Conservation (phyloP, 768 basidiomycete genomes). For the Agaricus sinodeliciosus region DNA sequence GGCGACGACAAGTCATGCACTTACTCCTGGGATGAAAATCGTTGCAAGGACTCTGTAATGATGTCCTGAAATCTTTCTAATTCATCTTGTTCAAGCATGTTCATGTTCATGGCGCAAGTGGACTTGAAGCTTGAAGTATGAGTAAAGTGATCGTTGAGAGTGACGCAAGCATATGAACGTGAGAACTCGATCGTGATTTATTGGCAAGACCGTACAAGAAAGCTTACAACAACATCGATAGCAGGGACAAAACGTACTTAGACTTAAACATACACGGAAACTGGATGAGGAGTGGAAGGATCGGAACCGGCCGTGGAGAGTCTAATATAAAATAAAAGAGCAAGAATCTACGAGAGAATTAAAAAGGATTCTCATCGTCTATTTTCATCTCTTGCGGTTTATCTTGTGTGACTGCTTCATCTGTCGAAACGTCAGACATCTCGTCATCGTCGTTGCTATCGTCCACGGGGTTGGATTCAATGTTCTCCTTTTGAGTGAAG, state of each 20-base stretch:
- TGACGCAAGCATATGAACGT: slow-evolving; percentile 15
- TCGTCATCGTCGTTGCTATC: slow-evolving; percentile 22
- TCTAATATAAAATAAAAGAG: neutral
- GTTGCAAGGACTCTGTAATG: slow-evolving; percentile 1
- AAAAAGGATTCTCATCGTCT: slow-evolving; percentile 75
- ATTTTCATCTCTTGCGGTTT: slow-evolving; percentile 28
- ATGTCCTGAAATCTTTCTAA: neutral
- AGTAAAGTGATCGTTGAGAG: slow-evolving; percentile 3
- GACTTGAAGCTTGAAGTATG: neutral
- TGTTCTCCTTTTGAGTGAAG: slow-evolving; percentile 42
- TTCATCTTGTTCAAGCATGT: neutral
- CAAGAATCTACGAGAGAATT: slow-evolving; percentile 14
- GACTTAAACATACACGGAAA: slow-evolving; percentile 2
- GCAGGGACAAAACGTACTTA: slow-evolving; percentile 9
- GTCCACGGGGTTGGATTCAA: slow-evolving; percentile 30
- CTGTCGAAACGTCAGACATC: too few relatives aligned
- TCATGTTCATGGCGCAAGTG: neutral
- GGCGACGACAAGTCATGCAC: neutral
- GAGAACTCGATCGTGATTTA: slow-evolving; percentile 17
- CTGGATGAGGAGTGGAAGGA: neutral
- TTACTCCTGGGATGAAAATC: neutral
- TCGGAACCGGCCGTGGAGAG: slow-evolving; percentile 8
- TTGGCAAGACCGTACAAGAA: slow-evolving; percentile 15
- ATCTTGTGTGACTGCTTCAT: slow-evolving; percentile 11
- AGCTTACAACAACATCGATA: slow-evolving; percentile 18